Base-by-base conservation (phyloP, 257 asterid species). In the Primulina eburnea region DNA sequence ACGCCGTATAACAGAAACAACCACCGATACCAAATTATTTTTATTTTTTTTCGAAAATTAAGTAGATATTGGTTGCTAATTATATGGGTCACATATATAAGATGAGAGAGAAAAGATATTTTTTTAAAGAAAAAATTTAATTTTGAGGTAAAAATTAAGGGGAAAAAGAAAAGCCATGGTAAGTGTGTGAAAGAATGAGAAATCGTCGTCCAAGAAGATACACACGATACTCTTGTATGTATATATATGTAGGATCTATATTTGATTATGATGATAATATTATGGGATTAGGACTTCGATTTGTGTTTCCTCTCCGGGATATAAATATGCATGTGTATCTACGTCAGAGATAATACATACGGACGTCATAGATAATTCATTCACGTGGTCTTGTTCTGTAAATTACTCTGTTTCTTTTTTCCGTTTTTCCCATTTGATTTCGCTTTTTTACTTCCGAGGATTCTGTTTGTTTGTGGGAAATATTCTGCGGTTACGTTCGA, bases 1-100 rank as follows among this genome's bases (percentile, higher is more conserved):
- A 60, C 66, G 78, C 65, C 74, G 71, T 74, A 34, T 65, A 81
- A 78, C 83, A 68, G 83, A 69, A 81, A 75, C 85, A 78, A 33
- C 71, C 35, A 72, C 71, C 11, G 65, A 47, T 0, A 0, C 4
- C 2, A 61, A 61, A 12, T 0, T 6, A 14, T 20, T 16, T 47
- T 50, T 14, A 11, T 47, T 50, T 1, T 5, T 33, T 3, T 14
- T 5, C 21, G 8, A 17, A 50, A 4, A 4, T 40, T 11, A 16
- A 3, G 4, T 50, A 16, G 57, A 50, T 50, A 50, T 50, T 50
- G 16, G 17, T 16, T 50, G 8, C 8, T 16, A 50, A 50, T 50
- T 43, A 40, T 11, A 6, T 1, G 43, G 43, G 43, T 8, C 12
- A 37, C 3, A 8, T 37, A 37, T 37, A 8, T 37, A 37, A 7